A percentile compares a stretch with the other conserved stretches of the same genome.
Evolutionary conservation across 305 asterid genomes (phyloP).

Genomic region (Fraxinus sp.): DNA sequence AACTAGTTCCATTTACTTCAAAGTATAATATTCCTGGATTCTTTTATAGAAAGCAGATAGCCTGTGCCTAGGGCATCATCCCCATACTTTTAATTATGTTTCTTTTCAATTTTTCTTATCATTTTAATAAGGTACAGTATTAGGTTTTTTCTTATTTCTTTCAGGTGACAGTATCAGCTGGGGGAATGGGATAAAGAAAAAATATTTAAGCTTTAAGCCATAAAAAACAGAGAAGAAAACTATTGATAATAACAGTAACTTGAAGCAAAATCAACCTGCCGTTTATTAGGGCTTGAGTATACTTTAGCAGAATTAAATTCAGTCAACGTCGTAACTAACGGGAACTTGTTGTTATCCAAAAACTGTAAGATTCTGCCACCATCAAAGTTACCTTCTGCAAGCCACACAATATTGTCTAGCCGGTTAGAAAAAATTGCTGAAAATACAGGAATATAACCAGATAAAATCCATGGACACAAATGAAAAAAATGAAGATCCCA

Average conservation of each 20-base stretch:
- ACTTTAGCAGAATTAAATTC: slow-evolving; percentile 86
- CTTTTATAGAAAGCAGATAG: not conserved
- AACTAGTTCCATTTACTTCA: not conserved
- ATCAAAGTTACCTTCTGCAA: slow-evolving; percentile 55
- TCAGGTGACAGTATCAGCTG: not conserved
- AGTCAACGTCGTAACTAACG: slow-evolving; percentile 69
- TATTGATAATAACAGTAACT: slow-evolving; percentile 11
- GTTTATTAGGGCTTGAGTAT: slow-evolving; percentile 60
- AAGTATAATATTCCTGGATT: not conserved
- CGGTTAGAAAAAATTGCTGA: not conserved
- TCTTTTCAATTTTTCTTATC: not conserved
- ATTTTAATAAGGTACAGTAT: not conserved
- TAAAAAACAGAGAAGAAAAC: not conserved
- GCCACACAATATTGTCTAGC: slow-evolving; percentile 17
- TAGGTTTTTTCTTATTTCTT: not conserved
- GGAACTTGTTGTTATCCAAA: slow-evolving; percentile 74
- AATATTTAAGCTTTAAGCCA: not conserved
- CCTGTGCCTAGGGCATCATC: not conserved
- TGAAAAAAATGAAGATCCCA: not conserved
- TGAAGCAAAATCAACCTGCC: slow-evolving; percentile 55
- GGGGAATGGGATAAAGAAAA: not conserved
- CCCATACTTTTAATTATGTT: not conserved
- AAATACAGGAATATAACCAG: slow-evolving; percentile 9
- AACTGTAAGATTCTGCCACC: slow-evolving; percentile 55
- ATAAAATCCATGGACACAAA: not conserved